Conservation (phyloP, 148 eudicot genomes). For the Nepenthes gracilis region DNA sequence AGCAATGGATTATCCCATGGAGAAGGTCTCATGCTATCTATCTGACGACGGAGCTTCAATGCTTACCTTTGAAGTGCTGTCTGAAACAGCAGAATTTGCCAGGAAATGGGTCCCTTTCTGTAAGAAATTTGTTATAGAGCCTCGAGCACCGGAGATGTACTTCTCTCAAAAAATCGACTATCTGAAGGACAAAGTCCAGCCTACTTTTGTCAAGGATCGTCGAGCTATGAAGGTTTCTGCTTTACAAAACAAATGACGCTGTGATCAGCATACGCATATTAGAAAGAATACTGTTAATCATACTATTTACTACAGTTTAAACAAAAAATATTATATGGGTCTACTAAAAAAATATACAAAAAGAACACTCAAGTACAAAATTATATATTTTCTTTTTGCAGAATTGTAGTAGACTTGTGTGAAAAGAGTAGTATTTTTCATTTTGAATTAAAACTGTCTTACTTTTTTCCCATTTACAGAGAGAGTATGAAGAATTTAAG, state of each 20-base stretch:
- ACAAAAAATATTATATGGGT: too few species aligned
- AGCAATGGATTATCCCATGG: constrained; percentile 95
- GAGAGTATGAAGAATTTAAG: constrained; percentile 97
- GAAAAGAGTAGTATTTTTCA: too few species aligned
- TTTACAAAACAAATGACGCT: constrained; percentile 5
- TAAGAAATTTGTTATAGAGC: constrained; percentile 85
- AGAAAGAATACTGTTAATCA: background rate
- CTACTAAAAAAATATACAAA: too few species aligned
- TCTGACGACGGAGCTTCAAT: constrained; percentile 99
- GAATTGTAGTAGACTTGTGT: too few species aligned
- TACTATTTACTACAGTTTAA: too few species aligned
- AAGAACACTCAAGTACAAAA: too few species aligned
- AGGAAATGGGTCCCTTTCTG: constrained; percentile 98
- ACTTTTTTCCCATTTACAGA: constrained; percentile 28
- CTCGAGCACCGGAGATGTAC: constrained; percentile 92
- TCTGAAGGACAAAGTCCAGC: constrained; percentile 94
- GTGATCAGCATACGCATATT: constrained; percentile 1
- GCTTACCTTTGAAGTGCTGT: constrained; percentile 91
- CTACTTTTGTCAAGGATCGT: constrained; percentile 94
- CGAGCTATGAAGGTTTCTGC: constrained; percentile 84
- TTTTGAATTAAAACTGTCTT: too few species aligned
- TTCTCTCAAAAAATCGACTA: constrained; percentile 82
- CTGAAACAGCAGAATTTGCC: constrained; percentile 95
- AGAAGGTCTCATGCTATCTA: constrained; percentile 88
- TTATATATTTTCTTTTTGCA: too few species aligned